Percentiles rank a stretch among this genome's conserved stretches.
phyloP scores from a whole-genome alignment of 768 basidiomycete species.

The Mycena indigotica region DNA sequence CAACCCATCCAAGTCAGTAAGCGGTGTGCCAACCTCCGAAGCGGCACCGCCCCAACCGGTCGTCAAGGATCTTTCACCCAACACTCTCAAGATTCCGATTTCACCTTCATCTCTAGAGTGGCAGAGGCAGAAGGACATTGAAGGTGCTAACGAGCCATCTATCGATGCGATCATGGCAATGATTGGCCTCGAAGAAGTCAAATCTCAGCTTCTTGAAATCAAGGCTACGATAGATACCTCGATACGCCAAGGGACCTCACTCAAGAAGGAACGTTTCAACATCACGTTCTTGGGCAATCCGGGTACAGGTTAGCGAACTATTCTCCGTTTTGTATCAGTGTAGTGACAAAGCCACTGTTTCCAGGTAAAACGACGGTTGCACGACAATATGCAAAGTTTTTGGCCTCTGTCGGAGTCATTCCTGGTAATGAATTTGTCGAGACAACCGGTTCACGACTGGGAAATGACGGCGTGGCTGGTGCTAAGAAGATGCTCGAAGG shows the following conservation, averaged over 20 bases:
- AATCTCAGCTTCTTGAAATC: conserved; percentile 57
- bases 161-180: conserved; percentile 71
- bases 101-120: conserved; percentile 52
- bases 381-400: conserved; percentile 61
- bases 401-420: conserved; percentile 55
- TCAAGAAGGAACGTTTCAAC: conserved; percentile 63
- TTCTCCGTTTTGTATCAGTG: background rate
- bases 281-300: conserved; percentile 69
- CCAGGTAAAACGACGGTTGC: conserved; percentile 74
- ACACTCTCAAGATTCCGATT: conserved; percentile 4
- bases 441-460: conserved; percentile 62
- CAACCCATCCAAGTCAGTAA: background rate
- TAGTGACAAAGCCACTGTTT: background rate
- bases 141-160: conserved; percentile 52
- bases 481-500: conserved; percentile 52
- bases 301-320: conserved; percentile 59
- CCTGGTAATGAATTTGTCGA: conserved; percentile 59
- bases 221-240: conserved; percentile 59
- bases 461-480: conserved; percentile 57
- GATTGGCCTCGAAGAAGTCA: conserved; percentile 70
- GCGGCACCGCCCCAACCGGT: background rate
- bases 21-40: too few species aligned
- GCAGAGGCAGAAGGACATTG: conserved; percentile 57
- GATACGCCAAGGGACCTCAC: conserved; percentile 53
- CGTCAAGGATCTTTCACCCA: background rate